These are phyloP conservation scores for Nymphaea thermarum DNA, from an alignment of 164 flowering plant species.

Conservation along the genomic window DNA sequence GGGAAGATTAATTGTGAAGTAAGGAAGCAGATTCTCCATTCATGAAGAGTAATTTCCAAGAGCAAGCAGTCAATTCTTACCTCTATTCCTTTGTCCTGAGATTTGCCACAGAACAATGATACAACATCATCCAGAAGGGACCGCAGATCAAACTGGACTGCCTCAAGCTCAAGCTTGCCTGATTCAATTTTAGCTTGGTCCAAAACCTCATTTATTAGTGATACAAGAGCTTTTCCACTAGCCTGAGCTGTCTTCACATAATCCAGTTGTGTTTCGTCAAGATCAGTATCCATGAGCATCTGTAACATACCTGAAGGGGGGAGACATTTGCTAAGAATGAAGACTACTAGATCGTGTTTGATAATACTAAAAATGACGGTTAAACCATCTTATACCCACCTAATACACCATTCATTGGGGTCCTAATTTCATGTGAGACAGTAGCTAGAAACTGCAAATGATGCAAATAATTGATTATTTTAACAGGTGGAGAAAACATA, in stretches of 20 bases:
- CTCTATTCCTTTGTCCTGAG: slow-evolving; percentile 90
- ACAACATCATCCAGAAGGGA: slow-evolving; percentile 81
- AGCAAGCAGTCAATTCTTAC: slow-evolving; percentile 17
- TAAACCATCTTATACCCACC: slow-evolving; percentile 29
- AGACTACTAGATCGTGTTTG: not conserved
- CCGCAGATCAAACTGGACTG: slow-evolving; percentile 62
- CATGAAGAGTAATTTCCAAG: not conserved
- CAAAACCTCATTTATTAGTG: slow-evolving; percentile 83
- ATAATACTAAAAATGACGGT: too few relatives aligned
- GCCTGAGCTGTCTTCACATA: slow-evolving; percentile 85
- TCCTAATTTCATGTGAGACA: slow-evolving; percentile 97
- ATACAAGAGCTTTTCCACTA: slow-evolving; percentile 85
- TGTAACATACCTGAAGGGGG: slow-evolving; percentile 70
- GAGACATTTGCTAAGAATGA: too few relatives aligned
- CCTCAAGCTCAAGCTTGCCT: slow-evolving; percentile 94
- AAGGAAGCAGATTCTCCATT: not conserved
- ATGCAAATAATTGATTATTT: not conserved
- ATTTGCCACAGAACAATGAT: slow-evolving; percentile 84
- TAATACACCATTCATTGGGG: slow-evolving; percentile 98
- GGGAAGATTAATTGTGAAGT: not conserved
- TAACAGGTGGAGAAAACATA: not conserved
- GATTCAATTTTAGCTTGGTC: slow-evolving; percentile 97
- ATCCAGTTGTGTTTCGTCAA: slow-evolving; percentile 86
- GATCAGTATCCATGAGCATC: slow-evolving; percentile 87
- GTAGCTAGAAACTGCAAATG: slow-evolving; percentile 84